Base-by-base conservation (phyloP, 2,329 filamentous ascomycete species). In the Fusarium tanahbumbuense region DNA sequence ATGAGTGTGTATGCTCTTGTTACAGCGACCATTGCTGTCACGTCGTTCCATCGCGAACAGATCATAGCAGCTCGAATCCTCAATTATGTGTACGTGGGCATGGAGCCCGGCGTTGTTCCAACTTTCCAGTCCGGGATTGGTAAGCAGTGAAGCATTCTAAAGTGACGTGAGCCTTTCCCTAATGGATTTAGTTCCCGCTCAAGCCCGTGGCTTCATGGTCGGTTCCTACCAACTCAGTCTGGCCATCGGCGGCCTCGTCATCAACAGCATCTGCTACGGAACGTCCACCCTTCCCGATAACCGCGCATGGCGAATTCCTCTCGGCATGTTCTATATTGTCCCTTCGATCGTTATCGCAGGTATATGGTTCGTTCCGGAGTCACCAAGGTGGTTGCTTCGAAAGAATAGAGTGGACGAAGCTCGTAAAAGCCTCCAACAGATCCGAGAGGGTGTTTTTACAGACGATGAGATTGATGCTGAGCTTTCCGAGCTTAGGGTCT, bases 1-100 rank as follows among this genome's bases (percentile, higher is more conserved):
- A 81, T 83, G 80, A 79, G 77, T 44, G 54, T 75, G 10, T 82
- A 76, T 11, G 76, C 80, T 0, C 64, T 79, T 6, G 49, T 47
- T 1, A 70, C 71, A 1, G 71, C 72, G 6, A 75, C 71, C 7
- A 68, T 75, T 18, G 49, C 58, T 0, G 72, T 75, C 23, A 75
- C 72, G 0, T 73, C 70, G 1, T 46, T 49, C 16, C 59, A 50
- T 11, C 53, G 46, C 4, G 58, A 75, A 2, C 72, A 75, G 54
- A 75, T 75, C 4, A 73, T 75, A 67, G 72, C 69, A 0, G 73
- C 68, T 0, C 65, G 73, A 5, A 62, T 75, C 6, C 64, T 75
- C 2, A 75, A 75, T 13, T 75, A 73, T 3, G 60, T 72, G 15
- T 75, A 75, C 11, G 65, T 75, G 0, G 72, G 73, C 0, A 75